Conservation (phyloP, 2,329 filamentous ascomycete genomes). For the Fusarium sp. region DNA sequence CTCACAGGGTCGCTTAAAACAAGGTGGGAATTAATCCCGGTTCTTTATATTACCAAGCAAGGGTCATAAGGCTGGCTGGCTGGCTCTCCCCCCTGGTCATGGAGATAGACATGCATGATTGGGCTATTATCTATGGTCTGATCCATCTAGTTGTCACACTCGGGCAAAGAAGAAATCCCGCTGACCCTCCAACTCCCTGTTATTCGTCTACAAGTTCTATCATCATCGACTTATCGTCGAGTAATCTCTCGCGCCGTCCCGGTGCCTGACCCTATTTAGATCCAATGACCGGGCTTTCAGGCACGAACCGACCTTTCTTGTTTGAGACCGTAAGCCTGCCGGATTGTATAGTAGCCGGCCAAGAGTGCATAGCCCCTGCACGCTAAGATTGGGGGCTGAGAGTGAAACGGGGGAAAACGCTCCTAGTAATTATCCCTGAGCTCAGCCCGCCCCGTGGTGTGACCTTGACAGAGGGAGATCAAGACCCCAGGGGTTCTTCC, state of each 20-base stretch:
- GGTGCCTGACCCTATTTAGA: too few species aligned
- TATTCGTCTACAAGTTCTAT: background rate
- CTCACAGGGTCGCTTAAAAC: background rate
- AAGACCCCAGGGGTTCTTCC: background rate
- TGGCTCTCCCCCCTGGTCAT: background rate
- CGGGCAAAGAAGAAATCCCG: background rate
- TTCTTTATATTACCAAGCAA: constrained; percentile 12
- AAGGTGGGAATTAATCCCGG: constrained; percentile 16
- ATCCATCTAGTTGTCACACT: background rate
- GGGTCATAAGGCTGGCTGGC: constrained; percentile 24
- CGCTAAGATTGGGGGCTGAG: constrained; percentile 16
- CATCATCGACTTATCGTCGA: background rate
- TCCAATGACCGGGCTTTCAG: too few species aligned
- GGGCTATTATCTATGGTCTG: background rate
- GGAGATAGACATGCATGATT: background rate
- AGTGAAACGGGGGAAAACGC: constrained; percentile 3
- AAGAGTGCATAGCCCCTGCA: too few species aligned
- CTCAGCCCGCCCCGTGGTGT: too few species aligned
- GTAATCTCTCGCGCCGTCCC: background rate
- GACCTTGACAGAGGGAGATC: background rate
- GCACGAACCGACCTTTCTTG: too few species aligned
- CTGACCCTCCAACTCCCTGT: background rate
- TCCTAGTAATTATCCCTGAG: background rate
- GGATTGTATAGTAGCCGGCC: background rate
- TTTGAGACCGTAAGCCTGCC: too few species aligned